A percentile compares a stretch with the other conserved stretches of the same genome.
Conservation (phyloP, 1,284 basidiomycete species). For the Anthracocystis panici-leucophaei region DNA sequence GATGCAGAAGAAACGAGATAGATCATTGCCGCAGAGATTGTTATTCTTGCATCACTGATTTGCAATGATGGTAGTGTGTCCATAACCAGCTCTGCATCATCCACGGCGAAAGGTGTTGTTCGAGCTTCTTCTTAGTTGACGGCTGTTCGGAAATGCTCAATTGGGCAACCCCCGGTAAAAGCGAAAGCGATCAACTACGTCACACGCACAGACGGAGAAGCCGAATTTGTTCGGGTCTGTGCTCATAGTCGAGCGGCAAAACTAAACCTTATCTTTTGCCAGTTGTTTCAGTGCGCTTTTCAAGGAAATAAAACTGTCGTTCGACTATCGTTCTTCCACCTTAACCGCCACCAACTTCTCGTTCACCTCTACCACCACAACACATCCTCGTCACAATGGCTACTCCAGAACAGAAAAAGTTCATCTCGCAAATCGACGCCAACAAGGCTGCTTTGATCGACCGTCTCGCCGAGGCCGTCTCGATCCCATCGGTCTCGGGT, state of each 20-base stretch:
- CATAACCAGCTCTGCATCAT: too few species aligned
- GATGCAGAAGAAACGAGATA: too few species aligned
- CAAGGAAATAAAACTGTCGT: background rate
- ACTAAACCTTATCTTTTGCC: slow-evolving; percentile 22
- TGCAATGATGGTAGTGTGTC: too few species aligned
- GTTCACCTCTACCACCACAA: background rate
- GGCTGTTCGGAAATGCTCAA: background rate
- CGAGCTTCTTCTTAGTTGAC: too few species aligned
- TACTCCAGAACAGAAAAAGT: slow-evolving; percentile 53
- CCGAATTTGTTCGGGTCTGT: slow-evolving; percentile 14
- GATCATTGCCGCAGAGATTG: too few species aligned
- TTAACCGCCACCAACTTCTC: background rate
- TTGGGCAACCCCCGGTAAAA: slow-evolving; percentile 4
- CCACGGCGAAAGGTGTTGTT: too few species aligned
- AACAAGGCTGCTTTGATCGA: slow-evolving; percentile 63
- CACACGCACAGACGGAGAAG: too few species aligned
- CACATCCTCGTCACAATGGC: slow-evolving; percentile 33
- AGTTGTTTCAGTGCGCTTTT: background rate
- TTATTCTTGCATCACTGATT: too few species aligned
- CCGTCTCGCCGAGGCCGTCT: slow-evolving; percentile 64
- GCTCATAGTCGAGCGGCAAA: background rate
- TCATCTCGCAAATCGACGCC: slow-evolving; percentile 65
- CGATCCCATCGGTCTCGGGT: slow-evolving; percentile 68
- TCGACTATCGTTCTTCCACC: background rate
- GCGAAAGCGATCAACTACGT: background rate